A percentile compares a stretch with the other conserved stretches of the same genome.
Conservation (phyloP, 441 rosid species). For the Erodium moschatum region DNA sequence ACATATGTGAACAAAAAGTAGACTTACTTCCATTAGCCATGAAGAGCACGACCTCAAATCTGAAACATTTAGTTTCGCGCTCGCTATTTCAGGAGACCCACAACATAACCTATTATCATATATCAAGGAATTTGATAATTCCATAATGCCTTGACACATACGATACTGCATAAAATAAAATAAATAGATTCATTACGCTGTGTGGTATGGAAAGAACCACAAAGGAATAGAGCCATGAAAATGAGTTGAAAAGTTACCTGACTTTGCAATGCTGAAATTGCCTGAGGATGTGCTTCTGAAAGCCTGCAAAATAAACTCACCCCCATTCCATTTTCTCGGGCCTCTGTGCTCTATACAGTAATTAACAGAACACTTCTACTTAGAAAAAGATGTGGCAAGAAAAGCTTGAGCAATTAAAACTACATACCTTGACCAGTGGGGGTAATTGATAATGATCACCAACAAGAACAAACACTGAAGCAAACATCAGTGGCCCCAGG, state of each 20-base stretch:
- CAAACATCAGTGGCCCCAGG: constrained; percentile 79
- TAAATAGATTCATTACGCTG: constrained; percentile 17
- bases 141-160: constrained; percentile 90
- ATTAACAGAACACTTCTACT: constrained; percentile 21
- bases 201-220: constrained; percentile 15
- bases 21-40: constrained; percentile 68
- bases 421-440: constrained; percentile 77
- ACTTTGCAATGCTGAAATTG: constrained; percentile 89
- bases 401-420: constrained; percentile 18
- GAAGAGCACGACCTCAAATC: constrained; percentile 34
- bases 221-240: constrained; percentile 15
- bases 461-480: constrained; percentile 84
- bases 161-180: constrained; percentile 63
- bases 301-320: constrained; percentile 91
- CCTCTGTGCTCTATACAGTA: constrained; percentile 68
- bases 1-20: not conserved
- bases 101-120: constrained; percentile 81
- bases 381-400: constrained; percentile 18
- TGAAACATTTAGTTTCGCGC: constrained; percentile 51
- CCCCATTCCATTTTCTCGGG: constrained; percentile 90
- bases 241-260: constrained; percentile 46
- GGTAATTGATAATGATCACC: constrained; percentile 99
- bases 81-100: constrained; percentile 81
- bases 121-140: constrained; percentile 81
- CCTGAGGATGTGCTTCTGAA: constrained; percentile 97